Evolutionary conservation across 2,329 filamentous ascomycete species (phyloP).

Genomic region (Diaporthe capsici): DNA sequence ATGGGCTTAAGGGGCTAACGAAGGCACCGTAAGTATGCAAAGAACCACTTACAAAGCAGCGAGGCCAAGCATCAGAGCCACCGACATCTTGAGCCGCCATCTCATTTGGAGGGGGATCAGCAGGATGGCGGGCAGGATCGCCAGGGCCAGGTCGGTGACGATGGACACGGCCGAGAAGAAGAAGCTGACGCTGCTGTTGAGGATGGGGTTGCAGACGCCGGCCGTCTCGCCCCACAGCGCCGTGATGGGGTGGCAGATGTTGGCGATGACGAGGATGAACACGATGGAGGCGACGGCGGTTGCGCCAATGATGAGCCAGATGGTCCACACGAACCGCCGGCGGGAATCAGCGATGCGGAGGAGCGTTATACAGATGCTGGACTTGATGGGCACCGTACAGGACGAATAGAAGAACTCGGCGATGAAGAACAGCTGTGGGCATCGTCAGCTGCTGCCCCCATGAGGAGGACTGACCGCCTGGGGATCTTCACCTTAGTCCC

Average conservation of each 20-base stretch:
- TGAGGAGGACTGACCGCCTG: background rate
- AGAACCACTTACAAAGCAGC: constrained; percentile 55
- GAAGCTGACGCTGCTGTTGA: constrained; percentile 51
- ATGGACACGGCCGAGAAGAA: constrained; percentile 55
- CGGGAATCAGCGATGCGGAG: constrained; percentile 51
- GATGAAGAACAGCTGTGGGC: constrained; percentile 52
- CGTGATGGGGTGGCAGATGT: constrained; percentile 51
- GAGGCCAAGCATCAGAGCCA: constrained; percentile 58
- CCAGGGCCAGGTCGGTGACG: constrained; percentile 52
- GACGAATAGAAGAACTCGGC: constrained; percentile 56
- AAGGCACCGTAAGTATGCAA: background rate
- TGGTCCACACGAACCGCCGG: constrained; percentile 47
- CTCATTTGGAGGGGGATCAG: constrained; percentile 60
- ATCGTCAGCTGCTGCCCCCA: constrained; percentile 12
- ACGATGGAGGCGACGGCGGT: constrained; percentile 45
- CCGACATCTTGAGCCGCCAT: constrained; percentile 59
- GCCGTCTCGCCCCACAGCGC: constrained; percentile 50
- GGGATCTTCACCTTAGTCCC: constrained; percentile 35
- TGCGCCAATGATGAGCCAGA: constrained; percentile 47
- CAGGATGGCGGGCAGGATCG: constrained; percentile 55
- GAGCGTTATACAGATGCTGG: constrained; percentile 50
- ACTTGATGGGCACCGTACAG: constrained; percentile 48
- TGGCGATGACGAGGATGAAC: constrained; percentile 49
- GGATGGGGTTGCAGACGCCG: constrained; percentile 47
- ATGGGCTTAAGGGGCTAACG: background rate